Conservation (phyloP, 495 filamentous ascomycete genomes). For the Chlorociboria aeruginascens region DNA sequence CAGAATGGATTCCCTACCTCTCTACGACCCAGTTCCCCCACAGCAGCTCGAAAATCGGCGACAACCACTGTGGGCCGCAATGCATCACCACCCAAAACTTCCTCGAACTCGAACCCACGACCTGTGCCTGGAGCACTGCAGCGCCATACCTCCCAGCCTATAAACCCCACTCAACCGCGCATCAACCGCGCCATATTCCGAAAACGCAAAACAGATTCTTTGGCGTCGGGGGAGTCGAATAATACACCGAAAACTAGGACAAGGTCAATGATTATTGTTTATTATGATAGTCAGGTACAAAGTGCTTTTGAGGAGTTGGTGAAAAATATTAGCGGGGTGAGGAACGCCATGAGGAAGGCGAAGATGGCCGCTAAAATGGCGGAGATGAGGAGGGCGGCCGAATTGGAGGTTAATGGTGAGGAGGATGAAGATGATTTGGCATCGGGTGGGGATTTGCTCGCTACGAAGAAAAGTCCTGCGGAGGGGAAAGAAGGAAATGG, state of each 20-base stretch:
- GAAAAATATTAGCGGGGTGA: slow-evolving; percentile 62
- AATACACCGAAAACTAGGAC: slow-evolving; percentile 48
- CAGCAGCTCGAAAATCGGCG: slow-evolving; percentile 7
- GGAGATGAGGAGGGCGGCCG: slow-evolving; percentile 40
- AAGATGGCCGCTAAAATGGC: slow-evolving; percentile 56
- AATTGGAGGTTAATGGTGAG: slow-evolving; percentile 35
- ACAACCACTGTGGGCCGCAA: neutral
- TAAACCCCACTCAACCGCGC: slow-evolving; percentile 28
- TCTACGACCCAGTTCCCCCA: slow-evolving; percentile 11
- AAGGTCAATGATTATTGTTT: slow-evolving; percentile 71
- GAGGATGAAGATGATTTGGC: slow-evolving; percentile 19
- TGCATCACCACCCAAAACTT: neutral
- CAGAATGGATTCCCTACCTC: slow-evolving; percentile 14
- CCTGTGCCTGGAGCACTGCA: slow-evolving; percentile 13
- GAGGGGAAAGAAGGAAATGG: slow-evolving; percentile 4
- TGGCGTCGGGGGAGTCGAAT: slow-evolving; percentile 38
- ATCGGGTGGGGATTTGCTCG: neutral
- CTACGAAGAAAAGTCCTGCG: neutral
- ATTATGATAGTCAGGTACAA: slow-evolving; percentile 82
- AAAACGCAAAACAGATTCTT: slow-evolving; percentile 47
- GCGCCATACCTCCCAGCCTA: slow-evolving; percentile 10
- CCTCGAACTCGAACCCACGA: slow-evolving; percentile 11
- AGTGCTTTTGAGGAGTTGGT: slow-evolving; percentile 68
- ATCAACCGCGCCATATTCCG: slow-evolving; percentile 21
- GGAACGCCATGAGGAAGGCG: slow-evolving; percentile 73